Percentiles rank a stretch among this genome's conserved stretches.
Conservation (phyloP, 352 stramenopile species). For the Pythium plurisporium region DNA sequence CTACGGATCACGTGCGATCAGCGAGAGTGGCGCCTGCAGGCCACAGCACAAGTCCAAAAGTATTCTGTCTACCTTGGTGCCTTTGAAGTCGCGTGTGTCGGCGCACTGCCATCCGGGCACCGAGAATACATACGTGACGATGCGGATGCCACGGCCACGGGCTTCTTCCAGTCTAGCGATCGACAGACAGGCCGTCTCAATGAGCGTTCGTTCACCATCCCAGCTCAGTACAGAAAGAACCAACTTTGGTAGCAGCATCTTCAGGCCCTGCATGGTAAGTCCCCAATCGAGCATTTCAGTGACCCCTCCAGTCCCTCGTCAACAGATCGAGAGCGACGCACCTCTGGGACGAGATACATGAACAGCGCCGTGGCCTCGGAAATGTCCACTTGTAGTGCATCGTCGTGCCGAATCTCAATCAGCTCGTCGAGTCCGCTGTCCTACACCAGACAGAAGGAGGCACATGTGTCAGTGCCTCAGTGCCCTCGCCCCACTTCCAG, state of each 20-base stretch:
- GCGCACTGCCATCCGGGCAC: constrained; percentile 62
- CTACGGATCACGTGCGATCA: constrained; percentile 16
- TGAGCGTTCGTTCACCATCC: too few relatives aligned
- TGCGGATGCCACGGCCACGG: constrained; percentile 45
- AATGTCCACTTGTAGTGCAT: constrained; percentile 60
- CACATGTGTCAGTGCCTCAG: neutral
- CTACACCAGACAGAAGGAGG: constrained; percentile 15
- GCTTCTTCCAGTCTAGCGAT: constrained; percentile 79
- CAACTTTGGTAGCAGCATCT: constrained; percentile 68
- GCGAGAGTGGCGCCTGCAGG: neutral
- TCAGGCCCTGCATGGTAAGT: constrained; percentile 73
- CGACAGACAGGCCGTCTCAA: too few relatives aligned
- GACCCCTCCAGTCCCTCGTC: too few relatives aligned
- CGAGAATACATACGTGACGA: constrained; percentile 83
- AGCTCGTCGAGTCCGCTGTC: constrained; percentile 33
- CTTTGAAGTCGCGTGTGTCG: constrained; percentile 69
- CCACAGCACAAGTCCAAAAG: too few relatives aligned
- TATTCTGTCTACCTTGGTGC: constrained; percentile 86
- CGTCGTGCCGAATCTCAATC: constrained; percentile 57
- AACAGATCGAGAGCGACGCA: constrained; percentile 18
- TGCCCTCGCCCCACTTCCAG: neutral
- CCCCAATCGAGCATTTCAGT: too few relatives aligned
- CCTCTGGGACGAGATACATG: constrained; percentile 77
- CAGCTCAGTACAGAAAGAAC: too few relatives aligned
- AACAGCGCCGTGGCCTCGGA: constrained; percentile 64